phyloP scores from a whole-genome alignment of 352 stramenopile genomes.

The Elongisporangium senticosum region DNA sequence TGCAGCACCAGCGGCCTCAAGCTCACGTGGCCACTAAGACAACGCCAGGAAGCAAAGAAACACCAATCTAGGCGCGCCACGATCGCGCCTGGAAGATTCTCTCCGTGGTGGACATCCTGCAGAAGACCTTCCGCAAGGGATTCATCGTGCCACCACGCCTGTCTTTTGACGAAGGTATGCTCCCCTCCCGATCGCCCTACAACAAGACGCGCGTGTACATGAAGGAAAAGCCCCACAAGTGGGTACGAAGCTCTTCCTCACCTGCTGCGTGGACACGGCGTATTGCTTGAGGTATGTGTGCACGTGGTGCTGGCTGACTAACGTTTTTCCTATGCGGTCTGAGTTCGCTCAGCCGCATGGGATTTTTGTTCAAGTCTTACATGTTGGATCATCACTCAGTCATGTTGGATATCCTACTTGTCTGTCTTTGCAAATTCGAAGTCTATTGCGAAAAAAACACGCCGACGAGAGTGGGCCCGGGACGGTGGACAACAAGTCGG shows the following conservation, averaged over 20 bases:
- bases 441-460: slow-evolving; percentile 8
- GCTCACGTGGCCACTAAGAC: too few species aligned
- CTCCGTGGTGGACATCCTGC: slow-evolving; percentile 5
- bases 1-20: too few species aligned
- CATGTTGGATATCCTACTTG: not conserved
- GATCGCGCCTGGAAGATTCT: slow-evolving; percentile 15
- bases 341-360: too few species aligned
- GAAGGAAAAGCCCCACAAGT: slow-evolving; percentile 13
- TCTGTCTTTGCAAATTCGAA: slow-evolving; percentile 10
- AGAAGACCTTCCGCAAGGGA: slow-evolving; percentile 2
- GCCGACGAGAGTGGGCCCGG: too few species aligned
- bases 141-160: slow-evolving; percentile 8
- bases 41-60: too few species aligned
- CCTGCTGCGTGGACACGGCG: slow-evolving; percentile 9
- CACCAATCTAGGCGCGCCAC: too few species aligned
- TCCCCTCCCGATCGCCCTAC: slow-evolving; percentile 6
- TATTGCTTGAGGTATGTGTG: slow-evolving; percentile 15
- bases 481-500: slow-evolving; percentile 1
- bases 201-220: slow-evolving; percentile 10
- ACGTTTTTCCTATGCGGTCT: too few species aligned
- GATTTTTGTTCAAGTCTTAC: slow-evolving; percentile 7
- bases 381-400: too few species aligned
- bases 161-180: slow-evolving; percentile 15
- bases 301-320: too few species aligned
- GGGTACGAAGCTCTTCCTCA: slow-evolving; percentile 13